Base-by-base conservation (phyloP, 139 green algal genomes). In the Chlorokybus atmophyticus region DNA sequence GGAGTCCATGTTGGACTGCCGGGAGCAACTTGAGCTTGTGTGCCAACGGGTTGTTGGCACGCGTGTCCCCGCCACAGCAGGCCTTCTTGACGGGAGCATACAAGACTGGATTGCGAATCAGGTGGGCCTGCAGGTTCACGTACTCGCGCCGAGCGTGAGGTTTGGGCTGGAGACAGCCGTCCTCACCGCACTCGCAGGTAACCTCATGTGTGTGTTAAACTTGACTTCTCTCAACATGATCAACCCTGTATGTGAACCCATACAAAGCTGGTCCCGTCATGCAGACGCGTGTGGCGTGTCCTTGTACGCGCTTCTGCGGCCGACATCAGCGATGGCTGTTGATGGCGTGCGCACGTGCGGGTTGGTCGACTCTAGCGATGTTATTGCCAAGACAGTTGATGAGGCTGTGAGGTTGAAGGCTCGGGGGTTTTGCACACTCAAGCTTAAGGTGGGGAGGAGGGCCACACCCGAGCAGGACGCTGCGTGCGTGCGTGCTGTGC, bases 121-220 rank as follows among this genome's bases (percentile, higher is more conserved):
- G 0, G 2, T 78, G 19, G 79, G 78, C 3, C 21, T 79, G 10
- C 32, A 40, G 3, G 51, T 30, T 2, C 27, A 70, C 8, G 66
- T n/a, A 23, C 66, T 88, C 47, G 55, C 66, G 8, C 76, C 83
- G 1, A 83, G 68, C 26, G 77, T 90, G 28, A 70, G 80, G 17
- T 82, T 75, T 64, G 86, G 75, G 1, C 31, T 94, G 32, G 86
- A 94, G 65, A 61, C 56, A 5, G 82, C 83, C 2, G 28, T 93
- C 24, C 67, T 93, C 32, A 55, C 64, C 0, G 78, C 82, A 1
- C 57, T 93, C 6, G 77, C 78, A 32, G 27, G 25, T 30, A 57
- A 30, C 14, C 10, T n/a, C n/a, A n/a, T n/a, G n/a, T n/a, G n/a
- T n/a, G n/a, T n/a, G n/a, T n/a, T n/a, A n/a, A n/a, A n/a, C n/a